phyloP scores from a whole-genome alignment of 73 alveolate genomes.

The Symbiodinium natans region DNA sequence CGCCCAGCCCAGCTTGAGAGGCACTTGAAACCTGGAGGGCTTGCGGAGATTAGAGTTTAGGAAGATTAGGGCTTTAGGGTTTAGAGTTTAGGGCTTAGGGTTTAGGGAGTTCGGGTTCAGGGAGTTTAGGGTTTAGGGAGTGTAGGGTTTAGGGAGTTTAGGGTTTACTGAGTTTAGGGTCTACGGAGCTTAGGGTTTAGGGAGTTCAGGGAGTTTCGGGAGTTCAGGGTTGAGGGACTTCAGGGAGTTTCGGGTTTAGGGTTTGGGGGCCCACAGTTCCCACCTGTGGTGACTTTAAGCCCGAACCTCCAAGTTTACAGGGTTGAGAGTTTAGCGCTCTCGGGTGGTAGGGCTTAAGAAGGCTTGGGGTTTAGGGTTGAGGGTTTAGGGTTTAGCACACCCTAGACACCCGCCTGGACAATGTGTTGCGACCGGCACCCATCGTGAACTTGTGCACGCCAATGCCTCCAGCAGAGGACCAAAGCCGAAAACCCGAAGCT shows the following conservation, averaged over 20 bases:
- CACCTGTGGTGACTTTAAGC: too few relatives aligned
- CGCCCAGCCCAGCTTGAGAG: slow-evolving; percentile 90
- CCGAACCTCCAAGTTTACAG: too few relatives aligned
- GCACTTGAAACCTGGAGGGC: slow-evolving; percentile 53
- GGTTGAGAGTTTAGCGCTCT: not conserved
- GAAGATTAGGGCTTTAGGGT: not conserved
- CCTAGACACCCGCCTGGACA: slow-evolving; percentile 19
- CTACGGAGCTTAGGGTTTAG: not conserved
- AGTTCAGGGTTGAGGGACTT: too few relatives aligned
- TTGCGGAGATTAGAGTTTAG: not conserved
- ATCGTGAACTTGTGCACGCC: slow-evolving; percentile 72
- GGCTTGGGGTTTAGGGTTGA: too few relatives aligned
- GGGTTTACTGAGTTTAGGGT: not conserved
- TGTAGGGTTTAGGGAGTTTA: not conserved
- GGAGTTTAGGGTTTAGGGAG: not conserved
- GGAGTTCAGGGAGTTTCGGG: not conserved
- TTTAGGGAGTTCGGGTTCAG: not conserved
- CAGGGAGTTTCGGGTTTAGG: not conserved
- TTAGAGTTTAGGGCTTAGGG: not conserved
- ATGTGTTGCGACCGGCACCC: slow-evolving; percentile 24
- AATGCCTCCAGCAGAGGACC: not conserved
- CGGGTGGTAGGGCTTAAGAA: not conserved
- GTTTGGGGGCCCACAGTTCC: too few relatives aligned
- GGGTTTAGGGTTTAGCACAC: too few relatives aligned
- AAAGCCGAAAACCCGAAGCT: not conserved